Base-by-base conservation (phyloP, 768 basidiomycete genomes). In the Tephrocybe sp. region DNA sequence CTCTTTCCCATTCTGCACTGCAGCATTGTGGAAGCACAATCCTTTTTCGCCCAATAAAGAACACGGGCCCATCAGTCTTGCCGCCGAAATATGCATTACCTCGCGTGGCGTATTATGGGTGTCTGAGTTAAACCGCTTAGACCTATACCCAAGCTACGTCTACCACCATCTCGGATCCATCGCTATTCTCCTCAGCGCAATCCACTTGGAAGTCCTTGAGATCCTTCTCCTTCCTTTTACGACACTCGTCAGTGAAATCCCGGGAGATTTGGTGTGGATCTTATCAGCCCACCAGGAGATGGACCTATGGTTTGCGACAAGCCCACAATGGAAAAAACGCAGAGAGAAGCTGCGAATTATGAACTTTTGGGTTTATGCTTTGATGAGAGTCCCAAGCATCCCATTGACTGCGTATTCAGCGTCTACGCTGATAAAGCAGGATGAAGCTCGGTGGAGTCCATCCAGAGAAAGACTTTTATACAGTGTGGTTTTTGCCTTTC, bases 121-220 rank as follows among this genome's bases (percentile, higher is more conserved):
- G 26, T 50, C 49, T 8, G 49, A 50, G 49, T 41, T 44, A 33
- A 50, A 50, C 34, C 49, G 49, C 42, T 12, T 50, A 17, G 42
- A 50, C 31, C 38, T 49, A 14, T 50, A 38, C 20, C 35, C 49
- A 20, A 41, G 49, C 23, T 50, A 50, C 16, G 22, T 50, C 6
- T 50, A 50, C 19, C 49, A 50, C 35, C 49, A 50, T 11, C 19
- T 50, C 4, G 49, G 49, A 23, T 50, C 49, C 22, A 44, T 44
- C 33, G 35, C 35, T 34, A 44, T 50, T 20, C 41, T 50, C 7
- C 42, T 50, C 13, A 26, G 34, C 22, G 42, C 34, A 1, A 38
- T 44, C 17, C 42, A 44, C 10, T 26, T 50, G 20, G 23, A 50
- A 16, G n/a, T 44, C 33, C 42, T 38, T 10, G 49, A 50, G 20